phyloP scores from a whole-genome alignment of 306 rosid genomes.

The Pyrus pyrifolia region DNA sequence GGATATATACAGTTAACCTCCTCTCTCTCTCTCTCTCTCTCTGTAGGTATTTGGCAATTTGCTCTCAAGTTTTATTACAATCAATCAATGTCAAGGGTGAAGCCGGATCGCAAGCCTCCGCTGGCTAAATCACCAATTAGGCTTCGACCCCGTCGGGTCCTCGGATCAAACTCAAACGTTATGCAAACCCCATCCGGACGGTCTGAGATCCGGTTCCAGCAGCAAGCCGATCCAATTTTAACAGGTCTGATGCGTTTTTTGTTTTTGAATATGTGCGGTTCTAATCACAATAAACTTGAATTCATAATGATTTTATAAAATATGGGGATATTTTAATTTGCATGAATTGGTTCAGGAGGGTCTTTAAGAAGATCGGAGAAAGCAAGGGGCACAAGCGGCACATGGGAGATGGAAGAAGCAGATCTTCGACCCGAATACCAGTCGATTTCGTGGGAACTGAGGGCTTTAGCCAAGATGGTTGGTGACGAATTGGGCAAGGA shows the following conservation, averaged over 20 bases:
- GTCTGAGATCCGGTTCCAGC: constrained; percentile 1
- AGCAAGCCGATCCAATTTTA: background rate
- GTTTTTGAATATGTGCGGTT: background rate
- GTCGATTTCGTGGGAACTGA: constrained; percentile 60
- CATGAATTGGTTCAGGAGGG: constrained; percentile 33
- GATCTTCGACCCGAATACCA: constrained; percentile 69
- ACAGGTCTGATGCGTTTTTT: background rate
- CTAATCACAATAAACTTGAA: background rate
- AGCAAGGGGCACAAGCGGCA: constrained; percentile 6
- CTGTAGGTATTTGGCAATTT: background rate
- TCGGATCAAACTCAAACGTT: constrained; percentile 30
- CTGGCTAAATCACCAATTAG: constrained; percentile 59
- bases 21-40: background rate
- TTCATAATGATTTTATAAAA: background rate
- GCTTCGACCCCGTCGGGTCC: constrained; percentile 38
- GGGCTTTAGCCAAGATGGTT: constrained; percentile 54
- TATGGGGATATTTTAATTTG: background rate
- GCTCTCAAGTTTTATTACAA: background rate
- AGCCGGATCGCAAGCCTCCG: constrained; percentile 58
- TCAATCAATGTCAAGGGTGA: constrained; percentile 39
- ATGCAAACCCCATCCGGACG: constrained; percentile 66
- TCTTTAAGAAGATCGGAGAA: constrained; percentile 50
- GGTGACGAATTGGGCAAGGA: constrained; percentile 35
- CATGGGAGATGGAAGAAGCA: constrained; percentile 24
- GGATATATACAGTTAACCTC: background rate